Percentiles rank a stretch among this genome's conserved stretches.
Conservation (phyloP, 2,329 filamentous ascomycete species). For the Colletotrichum noveboracense region DNA sequence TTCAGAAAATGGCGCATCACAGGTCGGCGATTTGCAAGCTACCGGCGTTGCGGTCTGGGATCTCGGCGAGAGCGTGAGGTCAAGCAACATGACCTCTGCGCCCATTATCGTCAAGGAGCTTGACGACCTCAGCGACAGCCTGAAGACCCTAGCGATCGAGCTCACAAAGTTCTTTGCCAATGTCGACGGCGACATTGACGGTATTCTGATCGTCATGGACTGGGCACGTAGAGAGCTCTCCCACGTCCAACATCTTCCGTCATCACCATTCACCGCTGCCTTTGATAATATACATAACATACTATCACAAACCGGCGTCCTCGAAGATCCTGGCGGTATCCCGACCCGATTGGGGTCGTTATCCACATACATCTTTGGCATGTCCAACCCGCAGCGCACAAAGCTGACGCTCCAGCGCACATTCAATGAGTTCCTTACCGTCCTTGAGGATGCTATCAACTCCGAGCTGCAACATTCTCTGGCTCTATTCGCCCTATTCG, state of each 20-base stretch:
- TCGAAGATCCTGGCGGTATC: slow-evolving; percentile 57
- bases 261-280: slow-evolving; percentile 69
- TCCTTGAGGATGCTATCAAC: slow-evolving; percentile 88
- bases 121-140: slow-evolving; percentile 82
- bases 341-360: slow-evolving; percentile 74
- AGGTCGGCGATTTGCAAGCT: slow-evolving; percentile 87
- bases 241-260: slow-evolving; percentile 66
- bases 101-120: slow-evolving; percentile 85
- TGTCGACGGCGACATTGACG: slow-evolving; percentile 91
- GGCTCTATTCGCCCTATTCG: slow-evolving; percentile 86
- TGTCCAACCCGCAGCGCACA: slow-evolving; percentile 81
- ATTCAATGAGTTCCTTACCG: slow-evolving; percentile 84
- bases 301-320: slow-evolving; percentile 67
- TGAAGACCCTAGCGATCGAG: slow-evolving; percentile 84
- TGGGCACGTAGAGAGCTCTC: slow-evolving; percentile 89
- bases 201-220: slow-evolving; percentile 93
- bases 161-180: slow-evolving; percentile 92
- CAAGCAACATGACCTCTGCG: slow-evolving; percentile 89
- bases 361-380: slow-evolving; percentile 77
- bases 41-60: slow-evolving; percentile 96
- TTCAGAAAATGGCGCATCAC: slow-evolving; percentile 84
- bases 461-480: slow-evolving; percentile 83
- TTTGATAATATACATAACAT: slow-evolving; percentile 86
- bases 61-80: slow-evolving; percentile 85
- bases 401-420: slow-evolving; percentile 82